Base-by-base conservation (phyloP, 2,329 filamentous ascomycete species). In the Sporothrix dimorphospora region DNA sequence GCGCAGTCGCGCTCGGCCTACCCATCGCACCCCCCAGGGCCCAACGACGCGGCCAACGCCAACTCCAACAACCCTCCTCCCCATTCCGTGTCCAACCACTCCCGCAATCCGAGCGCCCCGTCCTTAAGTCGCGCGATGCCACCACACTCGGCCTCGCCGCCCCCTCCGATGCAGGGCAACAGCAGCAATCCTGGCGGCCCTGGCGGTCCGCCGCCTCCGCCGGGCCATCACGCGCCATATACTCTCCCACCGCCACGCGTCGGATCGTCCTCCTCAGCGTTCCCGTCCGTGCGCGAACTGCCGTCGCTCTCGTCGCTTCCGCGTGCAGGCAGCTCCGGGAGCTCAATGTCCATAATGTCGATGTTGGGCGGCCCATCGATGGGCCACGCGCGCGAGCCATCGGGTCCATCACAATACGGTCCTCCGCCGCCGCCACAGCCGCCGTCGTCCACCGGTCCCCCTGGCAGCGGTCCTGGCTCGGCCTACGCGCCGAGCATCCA, bases 281-380 rank as follows among this genome's bases (percentile, higher is more conserved):
- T 86, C 69, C 80, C 83, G 0, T 81, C 83, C 4, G 81, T 85
- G 47, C 87, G 89, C 73, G 85, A 87, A 72, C 79, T 88, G 16
- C 85, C 87, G 0, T 84, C 87, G 1, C 81, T 89, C 14, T 81
- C 83, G 38, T 82, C 85, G 14, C 79, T 89, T 24, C 79, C 84
- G 34, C 82, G 87, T 72, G 81, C 85, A 3, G 83, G 81, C 30
- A 83, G 81, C 71, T 81, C 81, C 0, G 83, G 84, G 57, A 87
- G 86, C 78, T 86, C 85, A 78, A 89, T 89, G 87, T 89, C 87
- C 24, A 89, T 89, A 79, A 88, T 86, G 1, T 85, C 87, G 6
- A 88, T 89, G 86, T 80, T 89, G 6, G 87, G 87, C 21, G 86
- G 85, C 0, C 85, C 86, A 65, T 34, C 69, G 6, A 79, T 79